Base-by-base conservation (phyloP, 305 asterid species). In the Petunia hybrid region DNA sequence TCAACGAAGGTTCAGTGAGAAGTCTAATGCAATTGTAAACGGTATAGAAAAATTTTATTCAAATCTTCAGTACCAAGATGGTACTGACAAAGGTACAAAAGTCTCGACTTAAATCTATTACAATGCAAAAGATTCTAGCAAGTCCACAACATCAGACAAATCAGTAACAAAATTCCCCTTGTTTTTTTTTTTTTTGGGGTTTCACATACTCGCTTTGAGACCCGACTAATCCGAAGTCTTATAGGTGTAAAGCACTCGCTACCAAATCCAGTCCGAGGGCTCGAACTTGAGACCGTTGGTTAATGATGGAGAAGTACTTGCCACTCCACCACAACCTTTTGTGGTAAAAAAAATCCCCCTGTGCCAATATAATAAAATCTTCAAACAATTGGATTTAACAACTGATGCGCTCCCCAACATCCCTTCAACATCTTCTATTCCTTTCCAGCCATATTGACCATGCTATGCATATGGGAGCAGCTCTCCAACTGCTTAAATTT, bases 31-130 rank as follows among this genome's bases (percentile, higher is more conserved):
- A 22, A 22, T 22, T 22, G 31, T 22, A 22, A 41, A 41, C 41
- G 38, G 53, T 7, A 67, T 6, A 41, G 22, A 67, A 41, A 41
- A 65, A 12, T 5, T 65, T 14, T 42, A 40, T 66, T 66, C 55
- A 68, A 46, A 38, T n/a, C 31, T 68, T n/a, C 14, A 3, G 14
- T 68, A 41, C 56, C 75, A 42, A 68, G 55, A n/a, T 68, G 75
- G 75, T 67, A 53, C 75, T 67, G 75, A n/a, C 75, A 41, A 51
- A 41, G 75, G 38, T 67, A n/a, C 46, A 36, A 42, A 42, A n/a
- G 39, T 42, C 56, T 68, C 39, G 39, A 8, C 75, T 68, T 68
- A 7, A 41, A 8, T 68, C 7, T 38, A 68, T 42, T 4, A 42
- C 55, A 42, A 22, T 41, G 38, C 55, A 42, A 68, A 55, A 42